Percentiles rank a stretch among this genome's conserved stretches.
phyloP scores from a whole-genome alignment of 2,329 filamentous ascomycete genomes.

The Colletotrichum lupini region DNA sequence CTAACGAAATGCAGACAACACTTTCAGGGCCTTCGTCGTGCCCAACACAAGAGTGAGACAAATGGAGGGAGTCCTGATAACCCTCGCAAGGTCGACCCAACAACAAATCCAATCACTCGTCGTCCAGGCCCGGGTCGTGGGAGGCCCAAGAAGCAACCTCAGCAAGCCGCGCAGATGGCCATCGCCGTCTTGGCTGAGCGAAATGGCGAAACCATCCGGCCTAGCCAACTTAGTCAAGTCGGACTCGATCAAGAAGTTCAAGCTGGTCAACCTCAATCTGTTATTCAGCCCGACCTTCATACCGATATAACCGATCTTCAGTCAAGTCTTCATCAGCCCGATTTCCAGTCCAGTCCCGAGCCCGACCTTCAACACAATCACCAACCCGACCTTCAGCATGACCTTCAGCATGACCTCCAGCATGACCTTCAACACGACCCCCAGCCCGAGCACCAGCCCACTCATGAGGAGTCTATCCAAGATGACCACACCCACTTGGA shows the following conservation, averaged over 20 bases:
- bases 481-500: conserved; percentile 1
- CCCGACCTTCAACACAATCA: neutral
- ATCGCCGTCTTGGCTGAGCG: conserved; percentile 25
- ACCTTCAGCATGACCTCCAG: neutral
- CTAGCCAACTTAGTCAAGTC: conserved; percentile 1
- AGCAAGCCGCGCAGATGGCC: conserved; percentile 33
- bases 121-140: conserved; percentile 69
- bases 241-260: conserved; percentile 5
- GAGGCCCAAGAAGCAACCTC: conserved; percentile 60
- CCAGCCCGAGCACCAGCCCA: conserved; percentile 1
- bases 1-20: conserved; percentile 62
- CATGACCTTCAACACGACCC: neutral
- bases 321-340: neutral
- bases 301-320: neutral
- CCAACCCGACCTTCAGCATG: neutral
- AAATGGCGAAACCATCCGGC: neutral
- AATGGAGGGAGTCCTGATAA: conserved; percentile 48
- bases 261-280: conserved; percentile 28
- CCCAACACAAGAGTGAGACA: conserved; percentile 63
- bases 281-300: neutral
- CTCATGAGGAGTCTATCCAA: neutral
- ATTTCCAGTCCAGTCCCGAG: conserved; percentile 3
- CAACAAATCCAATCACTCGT: conserved; percentile 68
- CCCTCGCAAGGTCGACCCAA: conserved; percentile 59
- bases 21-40: conserved; percentile 68